Base-by-base conservation (phyloP, 2,329 filamentous ascomycete species). In the Dothideomycetes sp. region DNA sequence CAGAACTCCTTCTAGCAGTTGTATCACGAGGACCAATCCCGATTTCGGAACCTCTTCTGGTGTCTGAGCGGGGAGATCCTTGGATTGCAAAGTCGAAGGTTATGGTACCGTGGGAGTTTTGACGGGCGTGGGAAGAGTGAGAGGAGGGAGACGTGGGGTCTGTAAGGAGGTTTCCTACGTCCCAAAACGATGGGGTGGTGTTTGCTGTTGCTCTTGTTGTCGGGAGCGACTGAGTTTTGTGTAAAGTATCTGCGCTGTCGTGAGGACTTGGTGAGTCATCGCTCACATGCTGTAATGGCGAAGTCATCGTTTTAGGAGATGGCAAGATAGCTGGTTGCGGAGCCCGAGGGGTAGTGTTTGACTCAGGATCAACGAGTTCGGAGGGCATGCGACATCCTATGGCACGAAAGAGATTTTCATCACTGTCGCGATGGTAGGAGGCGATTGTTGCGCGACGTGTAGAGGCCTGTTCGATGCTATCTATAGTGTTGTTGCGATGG, bases 331-430 rank as follows among this genome's bases (percentile, higher is more conserved):
- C n/a, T n/a, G n/a, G n/a, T n/a, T n/a, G n/a, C n/a, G 67, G 57
- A 36, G 61, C 60, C 27, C 60, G 55, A 47, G 64, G 58, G 9
- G 63, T 53, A n/a, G 53, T 45, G 7, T 45, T 12, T 6, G 42
- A 19, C 11, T 24, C 10, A 2, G 31, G 19, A 6, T 64, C 64
- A 29, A 65, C 56, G 35, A 78, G 57, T 12, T 72, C 67, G 4
- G 71, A 64, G 11, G 70, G 67, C 22, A 78, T 71, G 10, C 82
- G 75, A 27, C 89, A 76, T 6, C 89, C 88, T 3, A 94, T 54
- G 45, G 80, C 84, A 36, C 82, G 71, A 4, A 93, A 86, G 1
- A 96, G 73, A 56, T 96, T 86, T 55, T 93, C 87, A 52, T 96
- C 89, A 51, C 86, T 94, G 30, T 85, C 87, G 80, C 84, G 89